These are phyloP conservation scores for Amesomyces nigricolor DNA, from an alignment of 2,329 filamentous ascomycete genomes.

Conservation along the genomic window DNA sequence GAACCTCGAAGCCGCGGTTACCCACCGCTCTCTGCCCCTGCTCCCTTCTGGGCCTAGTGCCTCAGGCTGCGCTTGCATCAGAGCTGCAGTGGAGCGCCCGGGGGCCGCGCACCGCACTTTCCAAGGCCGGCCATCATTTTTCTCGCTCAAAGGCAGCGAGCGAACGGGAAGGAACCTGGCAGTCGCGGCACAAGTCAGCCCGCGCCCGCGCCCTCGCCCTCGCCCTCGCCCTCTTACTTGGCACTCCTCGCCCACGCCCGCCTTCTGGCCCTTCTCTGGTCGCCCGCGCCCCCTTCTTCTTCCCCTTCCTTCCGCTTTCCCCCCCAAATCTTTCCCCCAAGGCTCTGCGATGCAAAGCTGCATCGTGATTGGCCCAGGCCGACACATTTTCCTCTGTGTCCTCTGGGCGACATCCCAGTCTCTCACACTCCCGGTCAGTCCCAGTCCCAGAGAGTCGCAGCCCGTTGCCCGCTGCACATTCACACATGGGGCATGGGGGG, in stretches of 20 bases:
- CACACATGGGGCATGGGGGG: slow-evolving; percentile 2
- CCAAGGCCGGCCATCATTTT: slow-evolving; percentile 2
- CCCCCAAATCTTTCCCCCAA: background rate
- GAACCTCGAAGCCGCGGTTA: slow-evolving; percentile 6
- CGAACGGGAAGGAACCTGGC: background rate
- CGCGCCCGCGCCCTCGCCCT: background rate
- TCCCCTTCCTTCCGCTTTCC: background rate
- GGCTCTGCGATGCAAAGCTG: slow-evolving; percentile 12
- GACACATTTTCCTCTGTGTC: slow-evolving; percentile 13
- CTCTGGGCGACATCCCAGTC: slow-evolving; percentile 10
- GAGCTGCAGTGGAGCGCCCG: slow-evolving; percentile 10
- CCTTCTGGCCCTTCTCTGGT: too few relatives aligned
- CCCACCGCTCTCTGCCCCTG: slow-evolving; percentile 16
- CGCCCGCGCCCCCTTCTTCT: background rate
- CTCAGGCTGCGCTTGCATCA: slow-evolving; percentile 17
- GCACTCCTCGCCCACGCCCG: too few relatives aligned
- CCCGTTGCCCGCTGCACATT: slow-evolving; percentile 15
- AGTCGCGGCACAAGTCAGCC: background rate
- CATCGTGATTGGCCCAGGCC: slow-evolving; percentile 20
- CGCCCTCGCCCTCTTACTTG: too few relatives aligned
- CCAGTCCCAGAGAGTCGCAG: slow-evolving; percentile 16
- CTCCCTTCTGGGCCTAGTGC: slow-evolving; percentile 16
- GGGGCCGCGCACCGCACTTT: background rate
- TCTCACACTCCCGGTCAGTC: background rate
- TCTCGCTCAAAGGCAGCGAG: background rate